Conservation (phyloP, 768 basidiomycete species). For the Panellus pusillus region DNA sequence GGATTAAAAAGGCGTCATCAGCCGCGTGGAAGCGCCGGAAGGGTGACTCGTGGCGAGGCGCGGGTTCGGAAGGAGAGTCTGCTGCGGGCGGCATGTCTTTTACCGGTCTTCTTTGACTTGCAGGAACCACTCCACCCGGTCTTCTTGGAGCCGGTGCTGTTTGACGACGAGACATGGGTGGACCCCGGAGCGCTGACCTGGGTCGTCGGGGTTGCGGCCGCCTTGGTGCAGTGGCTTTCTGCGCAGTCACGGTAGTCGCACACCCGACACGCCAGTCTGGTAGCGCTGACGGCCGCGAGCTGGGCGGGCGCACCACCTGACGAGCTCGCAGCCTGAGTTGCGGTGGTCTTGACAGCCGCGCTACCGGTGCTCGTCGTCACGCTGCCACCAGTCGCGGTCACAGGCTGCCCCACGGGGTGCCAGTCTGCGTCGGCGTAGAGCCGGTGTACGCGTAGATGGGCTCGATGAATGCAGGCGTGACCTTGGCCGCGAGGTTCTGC, state of each 20-base stretch:
- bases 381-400: conserved; percentile 8
- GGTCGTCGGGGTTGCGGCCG: background rate
- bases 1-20: conserved; percentile 3
- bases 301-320: too few species aligned
- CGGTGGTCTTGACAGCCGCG: background rate
- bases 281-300: too few species aligned
- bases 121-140: background rate
- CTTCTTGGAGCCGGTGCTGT: background rate
- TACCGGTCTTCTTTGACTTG: conserved; percentile 8
- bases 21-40: conserved; percentile 1
- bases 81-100: conserved; percentile 1
- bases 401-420: conserved; percentile 27
- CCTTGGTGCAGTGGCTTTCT: background rate
- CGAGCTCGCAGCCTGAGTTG: background rate
- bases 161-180: background rate
- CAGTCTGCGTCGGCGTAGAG: conserved; percentile 36
- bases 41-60: conserved; percentile 9
- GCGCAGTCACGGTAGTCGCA: background rate
- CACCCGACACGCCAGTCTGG: too few species aligned
- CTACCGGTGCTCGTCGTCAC: background rate
- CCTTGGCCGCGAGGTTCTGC: conserved; percentile 13
- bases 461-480: conserved; percentile 38
- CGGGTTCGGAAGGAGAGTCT: conserved; percentile 8
- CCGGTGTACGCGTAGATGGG: conserved; percentile 52
- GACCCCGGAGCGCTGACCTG: background rate